Evolutionary conservation across 352 stramenopile genomes (phyloP), one percentile per base, ranked within the genome.

Genomic region (Phytopythium kandeliae): DNA sequence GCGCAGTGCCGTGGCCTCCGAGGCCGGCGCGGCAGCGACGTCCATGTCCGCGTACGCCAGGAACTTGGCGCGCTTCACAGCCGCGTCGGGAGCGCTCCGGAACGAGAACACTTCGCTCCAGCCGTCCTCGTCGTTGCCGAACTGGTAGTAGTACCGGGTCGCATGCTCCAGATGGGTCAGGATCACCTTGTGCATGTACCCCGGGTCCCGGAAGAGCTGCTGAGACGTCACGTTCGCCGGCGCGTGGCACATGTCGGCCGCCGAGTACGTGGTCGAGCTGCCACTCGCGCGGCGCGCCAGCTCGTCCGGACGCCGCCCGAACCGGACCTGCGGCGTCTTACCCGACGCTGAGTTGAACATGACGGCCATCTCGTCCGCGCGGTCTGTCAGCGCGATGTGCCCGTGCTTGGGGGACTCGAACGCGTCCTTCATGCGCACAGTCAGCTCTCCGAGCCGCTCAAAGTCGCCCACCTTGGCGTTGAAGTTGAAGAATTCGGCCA

Each of bases 1-100:
- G 17, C 71, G 74, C 25, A 83, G 55, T 7, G 78, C 76, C 0
- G 78, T 92, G 8, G 81, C 89, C 11, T 62, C 68, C 4, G 75
- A 77, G 1, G 73, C 65, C 11, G 81, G 78, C 10, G 76, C 71
- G n/a, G 57, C 57, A 37, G 87, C 70, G 4, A 82, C 74, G 19
- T 78, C 83, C 83, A 93, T 93, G 47, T 93, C 83, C 4, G 65
- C 83, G 51, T 93, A 93, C 35, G 79, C 83, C 26, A 91, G 74
- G 49, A 91, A 93, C 51, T 91, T 91, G 53, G 69, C 60, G 8
- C 34, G 48, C 43, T 78, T 69, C 26, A 81, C 55, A 5, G 63
- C 58, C 24, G 50, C 24, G 55, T 74, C 55, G 2, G 67, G 55
- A 28, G 57, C 54, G 38, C 69, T 81, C 53, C 70, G 58, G 51